Evolutionary conservation across 176 grass and related monocot species (phyloP), one percentile per base, ranked within the genome.

Genomic region (Eleusine indica): DNA sequence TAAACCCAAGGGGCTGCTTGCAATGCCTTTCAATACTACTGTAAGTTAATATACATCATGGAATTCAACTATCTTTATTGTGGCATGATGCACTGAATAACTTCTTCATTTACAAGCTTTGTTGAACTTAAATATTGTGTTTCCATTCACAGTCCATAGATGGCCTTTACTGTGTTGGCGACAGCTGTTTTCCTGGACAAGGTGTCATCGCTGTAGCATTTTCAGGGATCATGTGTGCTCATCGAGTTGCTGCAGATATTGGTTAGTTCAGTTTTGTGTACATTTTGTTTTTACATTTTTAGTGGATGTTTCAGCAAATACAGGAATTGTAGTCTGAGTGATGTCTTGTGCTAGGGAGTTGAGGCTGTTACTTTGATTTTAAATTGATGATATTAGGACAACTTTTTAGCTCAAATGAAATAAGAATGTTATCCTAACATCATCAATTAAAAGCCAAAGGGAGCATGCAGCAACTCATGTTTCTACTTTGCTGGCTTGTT

Each of bases 101-200:
- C 25, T 21, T 73, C 48, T 17, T 74, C 12, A 9, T 71, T 14
- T 17, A 74, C 28, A 90, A 67, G 10, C 11, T 66, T 87, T 64
- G 14, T 76, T 9, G 39, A 47, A 73, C 72, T 88, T 60, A 88
- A 46, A 71, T 32, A 15, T n/a, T 51, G 9, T 48, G 4, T 68
- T 72, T 52, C 15, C 10, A 73, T 75, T 86, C 88, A 71, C 88
- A 98, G 95, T 90, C 90, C 86, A 88, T 98, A 87, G 87, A 93
- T 88, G 92, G 92, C 76, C 89, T 98, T 56, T 98, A 98, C 68
- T 98, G 95, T 58, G 92, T 98, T 65, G 95, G 95, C 0, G 95
- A 95, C 76, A 98, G 95, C 77, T 98, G 92, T 89, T 98, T 98
- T 86, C 95, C 95, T 66, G 95, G 95, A 46, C 92, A 98, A 91